Conservation (phyloP, 106 monocot genomes). For the Dioscorea alata region DNA sequence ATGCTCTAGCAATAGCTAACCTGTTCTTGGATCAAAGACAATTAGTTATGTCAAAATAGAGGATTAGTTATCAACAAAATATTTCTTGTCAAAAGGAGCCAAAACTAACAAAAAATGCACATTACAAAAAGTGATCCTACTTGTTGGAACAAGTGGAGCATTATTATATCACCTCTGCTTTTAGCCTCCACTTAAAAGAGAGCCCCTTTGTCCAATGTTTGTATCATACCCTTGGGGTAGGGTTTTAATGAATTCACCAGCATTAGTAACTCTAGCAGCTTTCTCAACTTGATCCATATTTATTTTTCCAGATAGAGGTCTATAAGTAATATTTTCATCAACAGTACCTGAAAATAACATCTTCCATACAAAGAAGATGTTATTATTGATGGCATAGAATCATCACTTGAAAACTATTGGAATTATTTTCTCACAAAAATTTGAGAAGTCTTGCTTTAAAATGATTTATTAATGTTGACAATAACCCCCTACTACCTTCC, state of each 20-base stretch:
- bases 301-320: constrained; percentile 29
- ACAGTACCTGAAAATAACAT: constrained; percentile 74
- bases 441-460: no score
- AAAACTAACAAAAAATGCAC: no score
- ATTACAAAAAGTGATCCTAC: no score
- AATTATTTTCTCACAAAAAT: no score
- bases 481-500: no score
- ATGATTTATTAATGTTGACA: no score
- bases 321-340: constrained; percentile 86
- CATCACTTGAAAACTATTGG: no score
- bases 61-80: neutral
- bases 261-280: constrained; percentile 77
- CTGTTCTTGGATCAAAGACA: constrained; percentile 20
- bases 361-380: constrained; percentile 2
- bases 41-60: neutral
- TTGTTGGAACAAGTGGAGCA: neutral
- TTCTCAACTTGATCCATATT: constrained; percentile 50
- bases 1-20: constrained; percentile 72
- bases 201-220: constrained; percentile 67
- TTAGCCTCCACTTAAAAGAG: constrained; percentile 81
- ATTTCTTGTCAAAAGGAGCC: no score
- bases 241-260: constrained; percentile 71
- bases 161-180: constrained; percentile 42
- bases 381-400: neutral
- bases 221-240: constrained; percentile 64